These are phyloP conservation scores for Penicillium paxilli DNA, from an alignment of 495 filamentous ascomycete species.

Conservation along the genomic window DNA sequence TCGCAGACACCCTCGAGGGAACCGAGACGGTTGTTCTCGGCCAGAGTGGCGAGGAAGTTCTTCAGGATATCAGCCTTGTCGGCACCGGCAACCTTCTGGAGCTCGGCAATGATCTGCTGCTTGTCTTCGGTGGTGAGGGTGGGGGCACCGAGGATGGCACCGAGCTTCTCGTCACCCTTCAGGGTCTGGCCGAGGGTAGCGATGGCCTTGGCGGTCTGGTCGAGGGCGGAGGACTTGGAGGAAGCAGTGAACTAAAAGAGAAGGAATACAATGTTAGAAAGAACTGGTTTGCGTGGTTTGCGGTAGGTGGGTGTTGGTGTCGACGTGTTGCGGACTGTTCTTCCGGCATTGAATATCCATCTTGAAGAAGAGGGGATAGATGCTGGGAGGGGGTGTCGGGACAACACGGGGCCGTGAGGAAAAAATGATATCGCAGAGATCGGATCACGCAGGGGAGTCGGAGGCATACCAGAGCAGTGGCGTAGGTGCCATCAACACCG, in stretches of 20 bases:
- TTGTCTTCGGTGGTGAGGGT: conserved; percentile 78
- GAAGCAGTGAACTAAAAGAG: conserved; percentile 86
- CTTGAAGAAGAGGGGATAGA: conserved; percentile 4
- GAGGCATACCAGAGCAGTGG: conserved; percentile 82
- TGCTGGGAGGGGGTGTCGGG: conserved; percentile 15
- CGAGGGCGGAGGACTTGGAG: conserved; percentile 80
- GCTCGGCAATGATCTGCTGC: conserved; percentile 75
- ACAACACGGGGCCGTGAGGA: conserved; percentile 30
- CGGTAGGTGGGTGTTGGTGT: not conserved
- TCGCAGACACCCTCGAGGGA: conserved; percentile 77
- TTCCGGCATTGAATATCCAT: conserved; percentile 11
- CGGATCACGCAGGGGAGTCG: conserved; percentile 4
- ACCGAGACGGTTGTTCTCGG: conserved; percentile 93
- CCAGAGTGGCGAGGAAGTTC: conserved; percentile 87
- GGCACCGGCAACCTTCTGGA: conserved; percentile 71
- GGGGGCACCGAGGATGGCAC: conserved; percentile 71
- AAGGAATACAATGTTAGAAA: conserved; percentile 1
- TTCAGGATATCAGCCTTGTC: conserved; percentile 81
- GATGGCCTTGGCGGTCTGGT: conserved; percentile 75
- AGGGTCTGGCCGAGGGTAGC: conserved; percentile 66
- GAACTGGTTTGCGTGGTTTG: not conserved
- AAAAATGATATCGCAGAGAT: conserved; percentile 5
- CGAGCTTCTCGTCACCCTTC: conserved; percentile 78
- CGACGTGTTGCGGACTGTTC: not conserved
- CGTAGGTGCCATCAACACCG: conserved; percentile 97